phyloP scores from a whole-genome alignment of 2,329 filamentous ascomycete genomes.

The Acrocalymma vagum region DNA sequence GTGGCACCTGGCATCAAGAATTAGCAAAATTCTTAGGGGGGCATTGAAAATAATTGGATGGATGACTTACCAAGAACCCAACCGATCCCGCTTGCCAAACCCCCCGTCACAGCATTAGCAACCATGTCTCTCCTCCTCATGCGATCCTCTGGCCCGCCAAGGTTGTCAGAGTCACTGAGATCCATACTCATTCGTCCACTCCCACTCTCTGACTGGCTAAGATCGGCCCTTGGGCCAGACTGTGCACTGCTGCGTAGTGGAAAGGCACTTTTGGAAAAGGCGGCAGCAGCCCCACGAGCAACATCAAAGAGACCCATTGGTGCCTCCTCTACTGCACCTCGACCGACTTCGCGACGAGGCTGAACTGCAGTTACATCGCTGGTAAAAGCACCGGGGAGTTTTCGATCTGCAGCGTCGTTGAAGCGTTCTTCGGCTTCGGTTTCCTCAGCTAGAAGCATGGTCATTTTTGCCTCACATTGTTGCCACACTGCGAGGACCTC shows the following conservation, averaged over 20 bases:
- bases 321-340: constrained; percentile 55
- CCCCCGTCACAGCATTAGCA: constrained; percentile 70
- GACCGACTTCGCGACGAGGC: constrained; percentile 51
- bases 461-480: constrained; percentile 80
- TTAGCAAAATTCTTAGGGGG: background rate
- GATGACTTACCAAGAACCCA: constrained; percentile 66
- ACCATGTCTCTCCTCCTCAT: constrained; percentile 78
- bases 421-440: constrained; percentile 74
- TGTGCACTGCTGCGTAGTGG: constrained; percentile 44
- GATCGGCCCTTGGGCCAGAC: constrained; percentile 15
- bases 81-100: constrained; percentile 68
- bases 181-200: constrained; percentile 36
- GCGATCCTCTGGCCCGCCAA: constrained; percentile 45
- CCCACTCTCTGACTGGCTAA: constrained; percentile 8
- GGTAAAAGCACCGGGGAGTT: constrained; percentile 58
- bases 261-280: constrained; percentile 57
- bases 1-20: constrained; percentile 32
- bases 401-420: constrained; percentile 70
- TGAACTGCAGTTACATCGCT: constrained; percentile 44
- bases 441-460: constrained; percentile 71
- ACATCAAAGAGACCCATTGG: constrained; percentile 64
- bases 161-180: constrained; percentile 47
- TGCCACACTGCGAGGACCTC: constrained; percentile 80
- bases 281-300: constrained; percentile 58
- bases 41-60: too few species aligned